phyloP scores from a whole-genome alignment of 371 early-diverging fungal genomes.

The Mucor racemosus region DNA sequence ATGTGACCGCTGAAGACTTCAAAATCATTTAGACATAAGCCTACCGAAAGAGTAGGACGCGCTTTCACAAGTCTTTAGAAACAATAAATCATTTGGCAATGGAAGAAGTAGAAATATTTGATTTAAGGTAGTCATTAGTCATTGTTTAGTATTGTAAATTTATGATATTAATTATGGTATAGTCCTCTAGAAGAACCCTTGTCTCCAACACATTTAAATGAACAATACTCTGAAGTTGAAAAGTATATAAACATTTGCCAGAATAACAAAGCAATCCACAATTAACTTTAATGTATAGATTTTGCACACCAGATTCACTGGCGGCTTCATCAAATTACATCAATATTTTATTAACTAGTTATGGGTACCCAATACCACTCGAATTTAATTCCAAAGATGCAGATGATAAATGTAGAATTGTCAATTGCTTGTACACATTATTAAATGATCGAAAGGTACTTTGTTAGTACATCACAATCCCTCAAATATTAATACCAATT shows the following conservation, averaged over 20 bases:
- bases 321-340: conserved; percentile 40
- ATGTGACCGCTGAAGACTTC: background rate
- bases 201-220: background rate
- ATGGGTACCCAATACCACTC: conserved; percentile 50
- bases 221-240: conserved; percentile 6
- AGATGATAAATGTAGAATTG: conserved; percentile 40
- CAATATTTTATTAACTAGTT: conserved; percentile 43
- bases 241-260: background rate
- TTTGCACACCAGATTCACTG: conserved; percentile 29
- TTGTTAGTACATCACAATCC: too few relatives aligned
- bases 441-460: conserved; percentile 46
- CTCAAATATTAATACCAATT: too few relatives aligned
- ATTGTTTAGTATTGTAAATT: too few relatives aligned
- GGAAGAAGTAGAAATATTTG: conserved; percentile 1
- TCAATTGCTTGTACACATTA: conserved; percentile 43
- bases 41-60: background rate
- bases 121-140: background rate
- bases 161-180: background rate
- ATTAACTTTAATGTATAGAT: conserved; percentile 8
- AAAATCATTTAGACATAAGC: background rate
- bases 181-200: conserved; percentile 11
- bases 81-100: background rate
- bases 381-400: conserved; percentile 33
- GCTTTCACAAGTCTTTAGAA: conserved; percentile 4
- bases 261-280: background rate